phyloP scores from a whole-genome alignment of 441 rosid species.

The Populus hybrid region DNA sequence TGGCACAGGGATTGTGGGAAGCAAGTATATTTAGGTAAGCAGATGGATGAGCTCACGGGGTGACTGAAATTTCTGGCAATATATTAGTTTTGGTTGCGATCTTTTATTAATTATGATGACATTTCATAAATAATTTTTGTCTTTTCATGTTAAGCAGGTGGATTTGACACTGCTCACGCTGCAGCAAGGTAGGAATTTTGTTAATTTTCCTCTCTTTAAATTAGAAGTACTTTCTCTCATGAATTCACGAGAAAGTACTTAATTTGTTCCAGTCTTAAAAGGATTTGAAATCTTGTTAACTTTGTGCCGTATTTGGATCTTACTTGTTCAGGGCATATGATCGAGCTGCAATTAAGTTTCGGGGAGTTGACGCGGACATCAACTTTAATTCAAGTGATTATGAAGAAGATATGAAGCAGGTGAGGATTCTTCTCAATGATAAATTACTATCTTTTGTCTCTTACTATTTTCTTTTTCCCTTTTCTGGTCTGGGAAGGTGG shows the following conservation, averaged over 20 bases:
- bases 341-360: slow-evolving; percentile 90
- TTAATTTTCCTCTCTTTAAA: background rate
- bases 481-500: background rate
- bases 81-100: background rate
- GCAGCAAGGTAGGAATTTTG: slow-evolving; percentile 69
- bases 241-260: background rate
- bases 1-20: slow-evolving; percentile 91
- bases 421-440: slow-evolving; percentile 11
- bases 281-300: no score
- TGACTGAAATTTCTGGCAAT: background rate
- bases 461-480: background rate
- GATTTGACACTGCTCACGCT: slow-evolving; percentile 90
- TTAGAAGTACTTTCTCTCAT: background rate
- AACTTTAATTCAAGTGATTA: slow-evolving; percentile 77
- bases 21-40: slow-evolving; percentile 88
- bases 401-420: slow-evolving; percentile 86
- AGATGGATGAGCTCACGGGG: background rate
- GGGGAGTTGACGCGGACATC: slow-evolving; percentile 96
- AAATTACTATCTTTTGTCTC: background rate
- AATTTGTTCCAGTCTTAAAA: background rate
- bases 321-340: slow-evolving; percentile 72
- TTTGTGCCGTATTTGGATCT: background rate
- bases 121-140: background rate
- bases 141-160: slow-evolving; percentile 45
- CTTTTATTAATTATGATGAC: background rate